A percentile compares a stretch with the other conserved stretches of the same genome.
Conservation (phyloP, 2,329 filamentous ascomycete genomes). For the Emmonsiellopsis sp. region DNA sequence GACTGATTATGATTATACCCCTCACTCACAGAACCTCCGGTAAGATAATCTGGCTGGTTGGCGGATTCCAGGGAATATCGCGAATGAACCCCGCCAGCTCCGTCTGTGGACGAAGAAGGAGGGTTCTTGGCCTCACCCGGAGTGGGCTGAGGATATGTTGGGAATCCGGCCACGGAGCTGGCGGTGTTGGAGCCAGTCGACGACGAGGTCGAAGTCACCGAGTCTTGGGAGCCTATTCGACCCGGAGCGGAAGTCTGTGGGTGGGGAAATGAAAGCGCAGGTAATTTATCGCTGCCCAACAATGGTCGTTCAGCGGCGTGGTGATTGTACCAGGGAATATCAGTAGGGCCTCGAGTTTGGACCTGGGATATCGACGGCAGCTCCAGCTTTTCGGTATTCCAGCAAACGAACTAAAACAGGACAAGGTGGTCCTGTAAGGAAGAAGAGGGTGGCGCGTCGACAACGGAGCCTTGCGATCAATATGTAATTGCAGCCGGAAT, state of each 20-base stretch:
- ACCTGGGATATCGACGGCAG: constrained; percentile 77
- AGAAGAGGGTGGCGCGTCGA: background rate
- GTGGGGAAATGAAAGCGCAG: constrained; percentile 60
- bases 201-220: constrained; percentile 28
- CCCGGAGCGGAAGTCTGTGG: constrained; percentile 57
- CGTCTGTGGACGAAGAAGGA: constrained; percentile 48
- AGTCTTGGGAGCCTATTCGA: constrained; percentile 63
- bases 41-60: constrained; percentile 24
- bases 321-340: constrained; percentile 60
- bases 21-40: constrained; percentile 27
- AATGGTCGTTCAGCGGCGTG: constrained; percentile 55
- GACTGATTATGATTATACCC: constrained; percentile 33
- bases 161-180: constrained; percentile 48
- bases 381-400: constrained; percentile 83
- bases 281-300: constrained; percentile 65
- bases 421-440: background rate
- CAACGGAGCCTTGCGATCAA: background rate
- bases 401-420: constrained; percentile 8
- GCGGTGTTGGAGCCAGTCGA: constrained; percentile 40
- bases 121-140: constrained; percentile 55
- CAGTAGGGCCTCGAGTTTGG: constrained; percentile 67
- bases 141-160: constrained; percentile 44
- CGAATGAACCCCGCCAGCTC: constrained; percentile 38
- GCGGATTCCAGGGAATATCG: constrained; percentile 26
- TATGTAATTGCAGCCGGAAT: background rate